These are phyloP conservation scores for Lepiota brunneoincarnata DNA, from an alignment of 768 basidiomycete species.

Conservation along the genomic window DNA sequence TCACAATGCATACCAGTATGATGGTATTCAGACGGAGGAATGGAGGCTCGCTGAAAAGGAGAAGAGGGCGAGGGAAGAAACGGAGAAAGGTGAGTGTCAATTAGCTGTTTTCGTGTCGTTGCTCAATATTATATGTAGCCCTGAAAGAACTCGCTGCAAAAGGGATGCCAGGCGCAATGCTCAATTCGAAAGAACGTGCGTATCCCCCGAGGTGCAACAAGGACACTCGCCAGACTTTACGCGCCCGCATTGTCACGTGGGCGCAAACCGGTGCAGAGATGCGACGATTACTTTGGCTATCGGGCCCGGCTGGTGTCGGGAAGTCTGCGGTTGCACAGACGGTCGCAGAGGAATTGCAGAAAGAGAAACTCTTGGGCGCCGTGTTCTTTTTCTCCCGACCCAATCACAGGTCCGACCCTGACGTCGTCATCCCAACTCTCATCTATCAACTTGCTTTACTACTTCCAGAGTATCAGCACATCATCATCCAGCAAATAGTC, in stretches of 20 bases:
- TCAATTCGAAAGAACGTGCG: not conserved
- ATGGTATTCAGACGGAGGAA: no score
- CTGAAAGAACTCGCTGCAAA: no score
- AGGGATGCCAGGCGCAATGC: not conserved
- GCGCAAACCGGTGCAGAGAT: not conserved
- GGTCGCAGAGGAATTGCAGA: not conserved
- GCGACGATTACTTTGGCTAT: conserved; percentile 1
- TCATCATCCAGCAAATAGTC: not conserved
- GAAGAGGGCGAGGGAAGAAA: no score
- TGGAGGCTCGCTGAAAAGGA: no score
- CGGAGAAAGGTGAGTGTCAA: no score
- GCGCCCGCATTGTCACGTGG: not conserved
- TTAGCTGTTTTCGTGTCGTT: no score
- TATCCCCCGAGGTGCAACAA: not conserved
- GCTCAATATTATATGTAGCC: no score
- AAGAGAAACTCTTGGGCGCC: not conserved
- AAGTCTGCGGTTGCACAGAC: conserved; percentile 6
- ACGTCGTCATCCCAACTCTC: not conserved
- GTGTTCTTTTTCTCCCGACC: conserved; percentile 5
- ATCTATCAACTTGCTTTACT: not conserved
- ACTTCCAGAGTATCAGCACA: not conserved
- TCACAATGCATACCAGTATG: no score
- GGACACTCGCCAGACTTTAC: not conserved
- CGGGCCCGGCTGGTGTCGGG: conserved; percentile 9
- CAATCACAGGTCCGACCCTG: not conserved